Evolutionary conservation across 495 filamentous ascomycete species (phyloP).

Genomic region (Xylaria palmicola): DNA sequence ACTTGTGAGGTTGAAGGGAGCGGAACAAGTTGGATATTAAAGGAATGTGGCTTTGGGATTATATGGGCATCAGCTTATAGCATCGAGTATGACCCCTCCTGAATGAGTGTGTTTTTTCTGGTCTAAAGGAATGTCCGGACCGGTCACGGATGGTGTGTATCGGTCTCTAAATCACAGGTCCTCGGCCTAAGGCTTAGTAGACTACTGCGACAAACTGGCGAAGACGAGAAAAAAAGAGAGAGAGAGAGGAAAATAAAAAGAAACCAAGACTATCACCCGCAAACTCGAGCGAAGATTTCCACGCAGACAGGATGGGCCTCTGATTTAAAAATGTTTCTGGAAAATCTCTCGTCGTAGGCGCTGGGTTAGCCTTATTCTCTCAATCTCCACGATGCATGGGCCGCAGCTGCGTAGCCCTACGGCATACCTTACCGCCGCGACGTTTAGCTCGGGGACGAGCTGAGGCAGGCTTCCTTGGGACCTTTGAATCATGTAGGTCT

Average conservation of each 20-base stretch:
- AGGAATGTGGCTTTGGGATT: neutral
- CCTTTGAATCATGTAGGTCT: slow-evolving; percentile 2
- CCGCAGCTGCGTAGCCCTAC: slow-evolving; percentile 3
- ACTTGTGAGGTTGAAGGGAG: neutral
- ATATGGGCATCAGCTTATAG: neutral
- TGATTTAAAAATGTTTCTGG: neutral
- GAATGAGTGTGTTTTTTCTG: neutral
- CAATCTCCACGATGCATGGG: slow-evolving; percentile 1
- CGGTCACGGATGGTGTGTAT: neutral
- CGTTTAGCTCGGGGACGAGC: neutral
- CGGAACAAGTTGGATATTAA: neutral
- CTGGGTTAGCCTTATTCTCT: slow-evolving; percentile 4
- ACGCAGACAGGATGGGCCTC: neutral
- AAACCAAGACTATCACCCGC: neutral
- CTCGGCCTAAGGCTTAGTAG: neutral
- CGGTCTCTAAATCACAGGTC: neutral
- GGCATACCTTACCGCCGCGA: neutral
- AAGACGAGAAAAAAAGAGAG: no score
- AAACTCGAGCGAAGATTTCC: neutral
- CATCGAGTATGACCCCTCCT: neutral
- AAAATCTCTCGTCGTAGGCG: neutral
- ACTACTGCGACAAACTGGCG: neutral
- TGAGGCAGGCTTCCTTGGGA: neutral
- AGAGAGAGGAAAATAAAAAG: neutral
- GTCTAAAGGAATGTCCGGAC: neutral